Conservation (phyloP, 257 asterid genomes). For the Solanum stenotomum region DNA sequence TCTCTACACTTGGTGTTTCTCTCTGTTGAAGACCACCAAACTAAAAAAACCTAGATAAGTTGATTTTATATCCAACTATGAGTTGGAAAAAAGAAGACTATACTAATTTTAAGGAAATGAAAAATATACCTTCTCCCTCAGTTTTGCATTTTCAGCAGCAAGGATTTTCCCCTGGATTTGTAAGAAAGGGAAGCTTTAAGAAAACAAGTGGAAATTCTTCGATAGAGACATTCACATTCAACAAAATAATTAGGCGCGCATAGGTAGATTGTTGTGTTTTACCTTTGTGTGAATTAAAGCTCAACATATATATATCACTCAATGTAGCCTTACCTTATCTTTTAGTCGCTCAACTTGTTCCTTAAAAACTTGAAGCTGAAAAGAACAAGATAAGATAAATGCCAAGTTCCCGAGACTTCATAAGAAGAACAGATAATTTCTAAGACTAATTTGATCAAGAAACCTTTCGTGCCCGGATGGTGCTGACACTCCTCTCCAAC, state of each 20-base stretch:
- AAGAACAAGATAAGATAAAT: background rate
- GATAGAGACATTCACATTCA: background rate
- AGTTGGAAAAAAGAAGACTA: background rate
- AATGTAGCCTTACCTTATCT: slow-evolving; percentile 45
- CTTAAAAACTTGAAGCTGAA: slow-evolving; percentile 66
- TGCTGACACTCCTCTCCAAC: slow-evolving; percentile 58
- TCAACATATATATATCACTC: background rate
- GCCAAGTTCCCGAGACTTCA: background rate
- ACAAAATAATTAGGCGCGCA: background rate
- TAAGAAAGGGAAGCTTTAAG: background rate
- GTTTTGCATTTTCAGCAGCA: slow-evolving; percentile 64
- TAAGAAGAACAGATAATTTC: background rate
- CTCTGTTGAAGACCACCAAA: slow-evolving; percentile 28
- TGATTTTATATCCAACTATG: background rate
- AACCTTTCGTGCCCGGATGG: slow-evolving; percentile 76
- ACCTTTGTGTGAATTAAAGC: background rate
- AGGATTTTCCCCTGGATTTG: slow-evolving; percentile 54
- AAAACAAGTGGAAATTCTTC: background rate
- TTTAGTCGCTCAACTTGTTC: slow-evolving; percentile 65
- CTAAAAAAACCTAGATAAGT: slow-evolving; percentile 8
- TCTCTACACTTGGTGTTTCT: slow-evolving; percentile 22
- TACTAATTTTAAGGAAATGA: background rate
- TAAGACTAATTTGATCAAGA: background rate
- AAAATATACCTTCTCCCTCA: slow-evolving; percentile 54
- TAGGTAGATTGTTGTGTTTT: background rate